Base-by-base conservation (phyloP, 768 basidiomycete species). In the Tulasnella sp. region DNA sequence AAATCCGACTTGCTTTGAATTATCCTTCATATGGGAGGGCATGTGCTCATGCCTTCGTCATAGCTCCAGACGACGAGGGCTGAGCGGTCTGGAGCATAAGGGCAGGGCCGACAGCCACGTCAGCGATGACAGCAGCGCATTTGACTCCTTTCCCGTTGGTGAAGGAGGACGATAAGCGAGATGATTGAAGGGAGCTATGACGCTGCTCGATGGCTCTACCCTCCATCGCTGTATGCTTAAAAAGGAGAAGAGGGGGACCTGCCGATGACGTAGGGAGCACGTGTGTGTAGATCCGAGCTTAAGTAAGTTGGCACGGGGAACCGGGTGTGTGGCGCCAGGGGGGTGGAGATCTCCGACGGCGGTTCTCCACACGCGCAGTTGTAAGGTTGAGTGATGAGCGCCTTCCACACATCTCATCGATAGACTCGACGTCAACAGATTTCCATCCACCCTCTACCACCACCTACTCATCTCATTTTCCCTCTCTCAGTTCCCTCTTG, bases 401-500 rank as follows among this genome's bases (percentile, higher is more conserved):
- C 61, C 61, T 67, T 29, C 61, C 61, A 67, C 61, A 67, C 61
- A 67, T 67, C 61, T 67, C 61, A 67, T 67, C 61, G 61, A 67
- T 67, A 67, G 61, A 67, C 61, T 67, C 61, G 61, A 67, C 61
- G 61, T 67, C 61, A 67, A 67, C 61, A 67, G 61, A 67, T 67
- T 67, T 67, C 61, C 61, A 67, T 67, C 61, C 61, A 67, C 32
- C 61, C 61, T 67, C 61, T 11, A 67, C 61, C 61, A 67, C 61
- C 61, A 26, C 18, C 61, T 4, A 67, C 61, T 67, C 61, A 67
- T 51, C 51, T 51, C 51, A 51, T 51, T 67, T 44, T 16, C 3
- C 32, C 32, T 20, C 6, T 15, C n/a, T 29, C 7, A 7, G n/a
- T n/a, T 61, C 26, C 61, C 61, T 26, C 32, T 35, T 67, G 29